Evolutionary conservation across 2,329 filamentous ascomycete species (phyloP), one percentile per base, ranked within the genome.

Genomic region (Graphilbum fragrans): DNA sequence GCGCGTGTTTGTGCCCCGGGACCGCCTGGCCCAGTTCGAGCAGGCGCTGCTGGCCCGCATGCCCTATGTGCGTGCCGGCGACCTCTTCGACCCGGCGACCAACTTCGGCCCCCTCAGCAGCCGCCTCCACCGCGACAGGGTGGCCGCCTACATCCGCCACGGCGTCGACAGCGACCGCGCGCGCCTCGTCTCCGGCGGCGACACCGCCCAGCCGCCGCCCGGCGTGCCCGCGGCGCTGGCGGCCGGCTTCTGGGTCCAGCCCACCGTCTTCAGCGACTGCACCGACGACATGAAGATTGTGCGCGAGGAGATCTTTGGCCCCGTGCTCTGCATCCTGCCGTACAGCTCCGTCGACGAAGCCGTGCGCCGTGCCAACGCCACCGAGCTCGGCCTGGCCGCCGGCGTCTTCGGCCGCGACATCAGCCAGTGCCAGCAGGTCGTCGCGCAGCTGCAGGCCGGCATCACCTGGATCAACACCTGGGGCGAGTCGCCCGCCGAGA

Each of bases 391-490:
- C 22, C 75, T 94, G 3, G 86, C 86, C 0, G 87, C 86, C 0
- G 86, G 86, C 18, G 82, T 94, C 1, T 90, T 93, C 50, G 85
- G 84, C 1, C 74, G 73, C 44, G 76, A 93, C 49, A 60, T 94
- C 40, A 81, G 84, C 51, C 56, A 71, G 37, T 86, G 83, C 42
- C 85, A 94, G 53, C 66, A 73, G 35, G 73, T 90, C 1, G 69
- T 90, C 34, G 70, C 73, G 20, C 70, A 75, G 53, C 64, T 94
- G 5, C 72, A 93, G 55, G 86, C 86, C 0, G 86, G 86, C 27
- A 94, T 94, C 53, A 93, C 85, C 1, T 94, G 86, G 86, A 71
- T 94, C 40, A 94, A 94, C 58, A 87, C 84, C 0, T 94, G 87
- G 87, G 86, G 87, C n/a, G 86, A 94, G 64, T 81, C 74, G 38